Conservation (phyloP, 768 basidiomycete species). For the Suillus sp. region DNA sequence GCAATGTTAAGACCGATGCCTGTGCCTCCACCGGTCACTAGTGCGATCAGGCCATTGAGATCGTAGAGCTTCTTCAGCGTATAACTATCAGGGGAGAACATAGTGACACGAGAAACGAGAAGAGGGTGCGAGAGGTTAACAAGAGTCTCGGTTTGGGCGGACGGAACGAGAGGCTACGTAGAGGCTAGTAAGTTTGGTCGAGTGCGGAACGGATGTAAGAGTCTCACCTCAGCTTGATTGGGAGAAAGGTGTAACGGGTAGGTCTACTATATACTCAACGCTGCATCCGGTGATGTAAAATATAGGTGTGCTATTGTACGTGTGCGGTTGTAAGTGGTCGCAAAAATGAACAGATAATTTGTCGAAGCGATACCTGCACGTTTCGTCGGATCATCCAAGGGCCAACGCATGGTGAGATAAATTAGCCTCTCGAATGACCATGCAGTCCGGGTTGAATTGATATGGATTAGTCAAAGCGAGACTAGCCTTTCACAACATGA, state of each 20-base stretch:
- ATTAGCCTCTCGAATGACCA: neutral
- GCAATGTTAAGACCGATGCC: conserved; percentile 69
- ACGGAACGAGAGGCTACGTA: neutral
- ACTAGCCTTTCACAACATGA: neutral
- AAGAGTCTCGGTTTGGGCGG: neutral
- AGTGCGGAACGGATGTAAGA: neutral
- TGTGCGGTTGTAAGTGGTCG: neutral
- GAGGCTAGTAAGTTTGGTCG: neutral
- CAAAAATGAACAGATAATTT: neutral
- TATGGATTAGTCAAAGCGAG: neutral
- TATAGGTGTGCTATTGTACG: neutral
- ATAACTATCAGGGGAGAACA: conserved; percentile 28
- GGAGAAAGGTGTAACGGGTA: neutral
- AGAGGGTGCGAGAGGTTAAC: neutral
- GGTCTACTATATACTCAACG: neutral
- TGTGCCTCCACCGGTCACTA: conserved; percentile 52
- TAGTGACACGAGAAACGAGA: conserved; percentile 10
- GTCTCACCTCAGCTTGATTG: neutral
- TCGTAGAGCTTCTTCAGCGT: conserved; percentile 42
- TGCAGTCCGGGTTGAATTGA: neutral
- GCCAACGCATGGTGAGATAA: conserved; percentile 20
- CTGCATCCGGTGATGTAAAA: neutral
- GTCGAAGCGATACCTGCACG: neutral
- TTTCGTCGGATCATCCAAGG: neutral
- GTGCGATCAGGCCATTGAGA: conserved; percentile 56